Evolutionary conservation across 2,329 filamentous ascomycete species (phyloP), one percentile per base, ranked within the genome.

Genomic region (Colletotrichum shisoi): DNA sequence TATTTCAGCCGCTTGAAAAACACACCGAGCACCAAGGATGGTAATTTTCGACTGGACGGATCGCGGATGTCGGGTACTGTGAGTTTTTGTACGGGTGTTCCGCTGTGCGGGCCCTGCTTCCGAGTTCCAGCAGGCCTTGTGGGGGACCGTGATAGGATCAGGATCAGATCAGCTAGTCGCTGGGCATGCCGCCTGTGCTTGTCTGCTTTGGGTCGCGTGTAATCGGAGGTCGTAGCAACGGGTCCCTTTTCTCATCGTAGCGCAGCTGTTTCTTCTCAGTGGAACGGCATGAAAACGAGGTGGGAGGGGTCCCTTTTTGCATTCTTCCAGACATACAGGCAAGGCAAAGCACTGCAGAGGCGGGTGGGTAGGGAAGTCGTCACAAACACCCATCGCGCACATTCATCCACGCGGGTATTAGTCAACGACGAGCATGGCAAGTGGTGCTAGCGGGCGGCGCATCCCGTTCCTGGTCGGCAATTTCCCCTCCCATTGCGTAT

Each of bases 61-160:
- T 39, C 34, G 52, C 52, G 64, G 42, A 67, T 64, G 53, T 67
- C 64, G 60, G 60, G 24, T 63, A 63, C 57, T 54, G 45, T 61
- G 53, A 53, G 24, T 63, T 59, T 63, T 54, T 52, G 53, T 49
- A 48, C 37, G 60, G 53, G 45, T 42, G 21, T 58, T 46, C 48
- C 40, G 34, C 12, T 13, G 49, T 63, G 52, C 59, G 60, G 53
- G 53, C 45, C 27, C 60, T 21, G 62, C 24, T 58, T 67, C 64
- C 64, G 64, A 67, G 60, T 63, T 67, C 64, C 64, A 62, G 63
- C 24, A 44, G 44, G 27, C 27, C 17, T 27, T n/a, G 24, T 46
- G 53, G 58, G 58, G 64, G 64, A 63, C 49, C 60, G 59, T 57
- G 46, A 53, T n/a, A 24, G 49, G 27, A 39, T 46, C 56, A 39